Conservation (phyloP, 805 yeast species). For the Nematodospora valgi region DNA sequence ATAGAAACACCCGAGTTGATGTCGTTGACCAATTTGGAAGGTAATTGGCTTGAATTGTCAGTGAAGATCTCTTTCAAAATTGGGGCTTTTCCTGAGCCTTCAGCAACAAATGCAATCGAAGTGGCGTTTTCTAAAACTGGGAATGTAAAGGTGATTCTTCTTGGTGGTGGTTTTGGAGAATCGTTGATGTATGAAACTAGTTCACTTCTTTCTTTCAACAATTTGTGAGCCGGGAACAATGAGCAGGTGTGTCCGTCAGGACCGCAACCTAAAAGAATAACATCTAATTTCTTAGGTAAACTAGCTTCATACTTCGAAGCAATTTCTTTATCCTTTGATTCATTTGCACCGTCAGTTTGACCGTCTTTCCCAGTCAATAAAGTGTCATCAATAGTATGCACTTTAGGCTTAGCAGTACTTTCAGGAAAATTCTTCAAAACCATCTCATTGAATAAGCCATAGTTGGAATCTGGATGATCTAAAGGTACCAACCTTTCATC, state of each 20-base stretch:
- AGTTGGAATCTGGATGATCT: constrained; percentile 81
- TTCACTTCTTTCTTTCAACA: constrained; percentile 52
- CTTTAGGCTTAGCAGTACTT: constrained; percentile 49
- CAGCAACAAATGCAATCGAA: constrained; percentile 77
- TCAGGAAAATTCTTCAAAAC: constrained; percentile 50
- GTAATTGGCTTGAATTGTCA: constrained; percentile 47
- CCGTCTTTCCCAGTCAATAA: constrained; percentile 52
- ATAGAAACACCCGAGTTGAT: constrained; percentile 46
- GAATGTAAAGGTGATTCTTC: constrained; percentile 85
- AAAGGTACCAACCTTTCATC: constrained; percentile 90
- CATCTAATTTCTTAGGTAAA: constrained; percentile 57
- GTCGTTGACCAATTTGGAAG: constrained; percentile 72
- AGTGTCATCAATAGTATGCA: constrained; percentile 62
- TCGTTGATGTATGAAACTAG: constrained; percentile 66
- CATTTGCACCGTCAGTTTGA: constrained; percentile 41
- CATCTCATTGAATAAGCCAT: constrained; percentile 67
- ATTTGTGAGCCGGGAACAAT: constrained; percentile 77
- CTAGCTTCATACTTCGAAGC: constrained; percentile 61
- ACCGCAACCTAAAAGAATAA: constrained; percentile 83
- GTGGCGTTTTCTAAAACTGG: constrained; percentile 60
- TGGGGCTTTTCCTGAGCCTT: constrained; percentile 80
- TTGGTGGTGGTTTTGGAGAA: constrained; percentile 92
- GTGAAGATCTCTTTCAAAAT: constrained; percentile 70
- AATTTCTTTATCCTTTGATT: constrained; percentile 44
- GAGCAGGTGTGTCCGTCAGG: constrained; percentile 98